Evolutionary conservation across 2,329 filamentous ascomycete species (phyloP).

Genomic region (Hypoxylon sp.): DNA sequence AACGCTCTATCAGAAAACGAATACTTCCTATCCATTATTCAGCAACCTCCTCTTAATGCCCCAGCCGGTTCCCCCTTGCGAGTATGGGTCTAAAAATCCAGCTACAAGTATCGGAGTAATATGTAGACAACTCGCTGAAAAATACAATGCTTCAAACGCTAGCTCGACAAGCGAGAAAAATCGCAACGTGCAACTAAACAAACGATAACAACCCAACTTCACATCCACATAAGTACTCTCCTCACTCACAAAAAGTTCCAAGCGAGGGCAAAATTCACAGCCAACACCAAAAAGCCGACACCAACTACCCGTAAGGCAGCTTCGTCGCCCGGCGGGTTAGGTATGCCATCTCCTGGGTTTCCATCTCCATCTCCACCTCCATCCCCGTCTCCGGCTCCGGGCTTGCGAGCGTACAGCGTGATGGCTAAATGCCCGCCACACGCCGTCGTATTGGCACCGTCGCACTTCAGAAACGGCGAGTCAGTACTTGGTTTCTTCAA

Average conservation of each 20-base stretch:
- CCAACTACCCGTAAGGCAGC: slow-evolving; percentile 28
- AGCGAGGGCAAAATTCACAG: slow-evolving; percentile 25
- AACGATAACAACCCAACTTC: not conserved
- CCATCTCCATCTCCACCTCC: not conserved
- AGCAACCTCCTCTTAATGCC: not conserved
- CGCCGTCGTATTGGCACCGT: slow-evolving; percentile 65
- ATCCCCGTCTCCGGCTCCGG: not conserved
- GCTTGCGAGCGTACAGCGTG: slow-evolving; percentile 58
- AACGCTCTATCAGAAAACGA: slow-evolving; percentile 22
- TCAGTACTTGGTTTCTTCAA: slow-evolving; percentile 2
- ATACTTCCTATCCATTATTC: slow-evolving; percentile 29
- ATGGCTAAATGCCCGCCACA: slow-evolving; percentile 70
- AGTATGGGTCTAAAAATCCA: not conserved
- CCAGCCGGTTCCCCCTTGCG: not conserved
- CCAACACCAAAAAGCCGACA: slow-evolving; percentile 25
- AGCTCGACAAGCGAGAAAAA: not conserved
- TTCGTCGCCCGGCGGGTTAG: slow-evolving; percentile 2
- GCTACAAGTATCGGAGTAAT: not conserved
- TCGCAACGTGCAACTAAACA: slow-evolving; percentile 6
- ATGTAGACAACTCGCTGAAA: not conserved
- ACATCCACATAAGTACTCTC: not conserved
- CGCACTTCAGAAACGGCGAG: slow-evolving; percentile 57
- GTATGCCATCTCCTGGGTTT: too few relatives aligned
- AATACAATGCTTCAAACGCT: slow-evolving; percentile 2
- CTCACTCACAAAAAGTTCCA: slow-evolving; percentile 19